Percentiles rank a stretch among this genome's conserved stretches.
These are phyloP conservation scores for Porpolomopsis calyptriformis DNA, from an alignment of 768 basidiomycete species.

Conservation along the genomic window DNA sequence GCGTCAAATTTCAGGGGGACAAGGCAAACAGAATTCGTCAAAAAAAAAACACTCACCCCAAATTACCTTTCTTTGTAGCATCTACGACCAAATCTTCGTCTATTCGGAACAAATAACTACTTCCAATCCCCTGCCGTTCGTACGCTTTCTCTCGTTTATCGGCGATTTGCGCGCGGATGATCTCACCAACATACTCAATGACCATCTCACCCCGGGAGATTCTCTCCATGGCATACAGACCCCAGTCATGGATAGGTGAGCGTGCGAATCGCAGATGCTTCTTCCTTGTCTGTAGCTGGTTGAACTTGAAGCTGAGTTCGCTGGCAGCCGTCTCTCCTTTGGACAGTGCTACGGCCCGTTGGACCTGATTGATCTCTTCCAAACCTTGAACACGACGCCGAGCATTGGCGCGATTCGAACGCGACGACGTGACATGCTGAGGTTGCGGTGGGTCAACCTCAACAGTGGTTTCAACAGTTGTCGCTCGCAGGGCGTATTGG, in stretches of 20 bases:
- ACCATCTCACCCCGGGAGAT: slow-evolving; percentile 96
- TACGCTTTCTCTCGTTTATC: slow-evolving; percentile 97
- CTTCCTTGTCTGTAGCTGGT: slow-evolving; percentile 95
- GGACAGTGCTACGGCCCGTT: slow-evolving; percentile 64
- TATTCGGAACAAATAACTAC: slow-evolving; percentile 94
- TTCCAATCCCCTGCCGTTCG: slow-evolving; percentile 94
- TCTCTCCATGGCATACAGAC: slow-evolving; percentile 93
- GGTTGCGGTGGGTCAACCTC: slow-evolving; percentile 37
- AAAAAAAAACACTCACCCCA: slow-evolving; percentile 58
- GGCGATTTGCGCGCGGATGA: slow-evolving; percentile 89
- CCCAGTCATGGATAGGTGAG: slow-evolving; percentile 97
- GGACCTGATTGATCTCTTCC: slow-evolving; percentile 90
- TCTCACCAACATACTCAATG: slow-evolving; percentile 98
- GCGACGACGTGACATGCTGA: slow-evolving; percentile 59
- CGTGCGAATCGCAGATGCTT: slow-evolving; percentile 93
- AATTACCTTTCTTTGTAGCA: slow-evolving; percentile 97
- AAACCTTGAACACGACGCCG: slow-evolving; percentile 84
- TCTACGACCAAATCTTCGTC: slow-evolving; percentile 98
- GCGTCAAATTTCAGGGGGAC: slow-evolving; percentile 9
- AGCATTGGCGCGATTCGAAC: slow-evolving; percentile 87
- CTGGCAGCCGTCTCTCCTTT: slow-evolving; percentile 63
- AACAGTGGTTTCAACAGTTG: slow-evolving; percentile 31
- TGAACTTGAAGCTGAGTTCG: slow-evolving; percentile 87
- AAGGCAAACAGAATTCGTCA: slow-evolving; percentile 8
- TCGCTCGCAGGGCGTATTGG: slow-evolving; percentile 57